Conservation (phyloP, 768 basidiomycete species). For the Amanita jacksonii region DNA sequence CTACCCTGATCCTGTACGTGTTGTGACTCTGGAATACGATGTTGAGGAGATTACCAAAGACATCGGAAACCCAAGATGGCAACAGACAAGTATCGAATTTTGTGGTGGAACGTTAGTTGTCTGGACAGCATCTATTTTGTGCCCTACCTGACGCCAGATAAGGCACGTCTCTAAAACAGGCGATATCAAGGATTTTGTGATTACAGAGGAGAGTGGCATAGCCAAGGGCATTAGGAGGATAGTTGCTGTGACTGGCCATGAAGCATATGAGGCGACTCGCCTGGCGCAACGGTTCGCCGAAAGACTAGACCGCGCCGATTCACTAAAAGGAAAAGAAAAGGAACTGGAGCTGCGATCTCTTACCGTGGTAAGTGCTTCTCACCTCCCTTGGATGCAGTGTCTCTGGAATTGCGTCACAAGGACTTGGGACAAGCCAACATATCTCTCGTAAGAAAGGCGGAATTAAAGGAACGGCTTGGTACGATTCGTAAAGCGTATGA, state of each 20-base stretch:
- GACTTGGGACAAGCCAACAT: conserved; percentile 87
- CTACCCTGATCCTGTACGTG: conserved; percentile 95
- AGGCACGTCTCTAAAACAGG: conserved; percentile 96
- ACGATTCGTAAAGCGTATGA: conserved; percentile 74
- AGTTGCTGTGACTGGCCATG: conserved; percentile 89
- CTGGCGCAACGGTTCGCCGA: conserved; percentile 52
- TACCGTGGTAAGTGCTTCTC: conserved; percentile 60
- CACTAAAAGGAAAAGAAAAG: conserved; percentile 64
- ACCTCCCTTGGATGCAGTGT: conserved; percentile 18
- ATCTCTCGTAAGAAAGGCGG: conserved; percentile 73
- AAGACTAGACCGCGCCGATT: conserved; percentile 53
- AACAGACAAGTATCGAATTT: conserved; percentile 87
- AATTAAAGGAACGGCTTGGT: conserved; percentile 65
- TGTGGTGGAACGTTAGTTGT: conserved; percentile 86
- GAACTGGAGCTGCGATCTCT: conserved; percentile 82
- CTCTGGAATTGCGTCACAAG: conserved; percentile 30
- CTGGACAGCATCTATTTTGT: neutral
- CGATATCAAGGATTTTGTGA: conserved; percentile 93
- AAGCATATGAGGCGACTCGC: conserved; percentile 76
- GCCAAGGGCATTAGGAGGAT: conserved; percentile 97
- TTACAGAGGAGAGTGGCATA: conserved; percentile 93
- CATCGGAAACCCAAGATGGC: conserved; percentile 85
- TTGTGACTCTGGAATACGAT: conserved; percentile 84
- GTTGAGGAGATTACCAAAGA: conserved; percentile 82
- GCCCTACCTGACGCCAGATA: neutral